These are phyloP conservation scores for Nigrospora sphaerica DNA, from an alignment of 2,329 filamentous ascomycete species.

Conservation along the genomic window DNA sequence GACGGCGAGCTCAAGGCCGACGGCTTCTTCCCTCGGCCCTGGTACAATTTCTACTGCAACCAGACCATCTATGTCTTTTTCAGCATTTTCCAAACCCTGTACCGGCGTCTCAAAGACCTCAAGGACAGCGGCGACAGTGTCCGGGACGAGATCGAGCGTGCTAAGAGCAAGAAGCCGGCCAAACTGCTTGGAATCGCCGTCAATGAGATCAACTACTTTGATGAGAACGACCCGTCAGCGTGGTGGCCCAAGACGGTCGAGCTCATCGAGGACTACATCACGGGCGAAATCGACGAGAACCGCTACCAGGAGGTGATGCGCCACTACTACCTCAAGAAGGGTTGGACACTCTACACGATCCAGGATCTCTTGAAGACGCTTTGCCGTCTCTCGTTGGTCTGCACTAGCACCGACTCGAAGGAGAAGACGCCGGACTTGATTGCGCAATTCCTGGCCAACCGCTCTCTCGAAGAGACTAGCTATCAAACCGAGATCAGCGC, in stretches of 20 bases:
- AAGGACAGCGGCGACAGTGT: conserved; percentile 74
- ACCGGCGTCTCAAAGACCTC: conserved; percentile 73
- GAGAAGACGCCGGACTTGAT: conserved; percentile 92
- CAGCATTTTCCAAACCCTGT: conserved; percentile 86
- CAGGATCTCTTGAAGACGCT: conserved; percentile 81
- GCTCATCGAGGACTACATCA: conserved; percentile 81
- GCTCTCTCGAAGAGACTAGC: conserved; percentile 77
- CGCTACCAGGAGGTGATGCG: conserved; percentile 87
- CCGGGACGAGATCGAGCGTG: conserved; percentile 63
- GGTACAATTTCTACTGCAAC: conserved; percentile 89
- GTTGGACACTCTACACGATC: conserved; percentile 90
- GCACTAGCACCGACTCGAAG: conserved; percentile 79
- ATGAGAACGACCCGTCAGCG: conserved; percentile 52
- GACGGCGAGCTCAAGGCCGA: conserved; percentile 66
- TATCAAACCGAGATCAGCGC: conserved; percentile 86
- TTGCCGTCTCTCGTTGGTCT: conserved; percentile 72
- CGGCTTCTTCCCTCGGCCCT: conserved; percentile 71
- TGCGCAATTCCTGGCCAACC: conserved; percentile 75
- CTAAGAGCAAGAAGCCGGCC: conserved; percentile 71
- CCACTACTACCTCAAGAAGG: conserved; percentile 82
- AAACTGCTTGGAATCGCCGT: conserved; percentile 77
- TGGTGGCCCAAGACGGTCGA: conserved; percentile 83
- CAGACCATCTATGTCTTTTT: conserved; percentile 92
- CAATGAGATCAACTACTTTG: conserved; percentile 73
- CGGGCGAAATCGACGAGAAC: conserved; percentile 71